These are phyloP conservation scores for Calocera cornea DNA, from an alignment of 768 basidiomycete species.

Conservation along the genomic window DNA sequence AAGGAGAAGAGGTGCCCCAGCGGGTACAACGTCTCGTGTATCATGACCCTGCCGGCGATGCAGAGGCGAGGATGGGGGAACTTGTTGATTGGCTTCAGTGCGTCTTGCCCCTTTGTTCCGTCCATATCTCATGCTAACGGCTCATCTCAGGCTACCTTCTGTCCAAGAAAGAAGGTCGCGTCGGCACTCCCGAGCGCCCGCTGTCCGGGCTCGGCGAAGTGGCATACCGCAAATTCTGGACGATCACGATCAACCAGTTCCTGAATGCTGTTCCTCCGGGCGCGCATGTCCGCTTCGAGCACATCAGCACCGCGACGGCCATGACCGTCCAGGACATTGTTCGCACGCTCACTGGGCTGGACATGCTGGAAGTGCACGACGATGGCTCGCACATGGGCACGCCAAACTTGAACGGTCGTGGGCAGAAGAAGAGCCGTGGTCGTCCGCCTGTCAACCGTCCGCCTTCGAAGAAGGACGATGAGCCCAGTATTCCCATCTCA, in stretches of 20 bases:
- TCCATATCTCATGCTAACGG: background rate
- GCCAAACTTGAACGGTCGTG: background rate
- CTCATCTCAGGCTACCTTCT: conserved; percentile 66
- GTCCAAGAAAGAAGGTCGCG: conserved; percentile 82
- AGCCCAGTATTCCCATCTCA: conserved; percentile 39
- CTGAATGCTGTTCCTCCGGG: conserved; percentile 45
- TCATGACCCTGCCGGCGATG: conserved; percentile 93
- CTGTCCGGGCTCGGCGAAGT: conserved; percentile 83
- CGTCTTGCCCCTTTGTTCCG: conserved; percentile 24
- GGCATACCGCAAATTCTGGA: conserved; percentile 96
- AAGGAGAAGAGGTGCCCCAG: conserved; percentile 96
- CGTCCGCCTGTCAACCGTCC: background rate
- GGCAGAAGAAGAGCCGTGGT: background rate
- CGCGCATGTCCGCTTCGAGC: conserved; percentile 32
- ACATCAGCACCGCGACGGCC: conserved; percentile 71
- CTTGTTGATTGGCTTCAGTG: conserved; percentile 95
- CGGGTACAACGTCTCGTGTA: conserved; percentile 96
- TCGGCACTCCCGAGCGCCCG: conserved; percentile 92
- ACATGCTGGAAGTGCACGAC: conserved; percentile 52
- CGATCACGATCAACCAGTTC: conserved; percentile 70
- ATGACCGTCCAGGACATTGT: conserved; percentile 87
- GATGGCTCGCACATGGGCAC: background rate
- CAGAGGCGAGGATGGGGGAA: conserved; percentile 96
- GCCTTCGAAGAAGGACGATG: conserved; percentile 5
- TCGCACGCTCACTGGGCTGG: conserved; percentile 53